These are phyloP conservation scores for Nigrospora oryzae DNA, from an alignment of 2,329 filamentous ascomycete genomes.

Conservation along the genomic window DNA sequence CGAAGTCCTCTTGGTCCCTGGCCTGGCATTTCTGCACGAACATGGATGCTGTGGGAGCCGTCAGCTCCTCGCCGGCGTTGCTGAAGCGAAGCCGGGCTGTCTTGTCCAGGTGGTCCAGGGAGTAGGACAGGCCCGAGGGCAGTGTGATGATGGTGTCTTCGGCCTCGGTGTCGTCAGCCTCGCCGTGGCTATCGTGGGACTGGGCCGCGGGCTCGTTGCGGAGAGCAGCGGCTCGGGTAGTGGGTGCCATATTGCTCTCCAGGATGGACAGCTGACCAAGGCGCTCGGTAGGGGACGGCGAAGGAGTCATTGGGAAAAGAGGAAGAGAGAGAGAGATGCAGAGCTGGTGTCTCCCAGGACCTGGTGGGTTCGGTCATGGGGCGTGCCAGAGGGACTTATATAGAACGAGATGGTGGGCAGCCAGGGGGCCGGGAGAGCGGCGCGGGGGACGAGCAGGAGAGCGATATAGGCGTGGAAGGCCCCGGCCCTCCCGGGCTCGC, in stretches of 20 bases:
- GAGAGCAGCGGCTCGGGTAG: conserved; percentile 20
- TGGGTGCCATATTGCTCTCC: conserved; percentile 25
- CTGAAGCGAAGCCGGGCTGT: conserved; percentile 29
- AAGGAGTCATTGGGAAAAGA: conserved; percentile 22
- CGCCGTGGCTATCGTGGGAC: conserved; percentile 4
- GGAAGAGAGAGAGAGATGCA: background rate
- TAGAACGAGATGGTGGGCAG: too few species aligned
- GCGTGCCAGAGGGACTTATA: too few species aligned
- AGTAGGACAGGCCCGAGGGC: conserved; percentile 25
- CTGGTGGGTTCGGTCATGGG: too few species aligned
- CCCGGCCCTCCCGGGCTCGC: too few species aligned
- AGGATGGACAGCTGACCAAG: conserved; percentile 31
- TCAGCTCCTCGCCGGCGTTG: conserved; percentile 21
- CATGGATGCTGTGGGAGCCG: conserved; percentile 39
- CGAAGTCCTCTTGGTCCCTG: conserved; percentile 33
- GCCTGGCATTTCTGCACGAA: conserved; percentile 40
- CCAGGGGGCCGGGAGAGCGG: too few species aligned
- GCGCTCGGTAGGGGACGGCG: conserved; percentile 19
- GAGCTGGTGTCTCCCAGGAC: too few species aligned
- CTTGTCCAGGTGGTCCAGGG: conserved; percentile 19
- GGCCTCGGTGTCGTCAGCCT: conserved; percentile 13
- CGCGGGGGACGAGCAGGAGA: too few species aligned
- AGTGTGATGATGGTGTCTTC: conserved; percentile 20
- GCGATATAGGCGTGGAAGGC: too few species aligned
- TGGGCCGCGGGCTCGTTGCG: conserved; percentile 12